These are phyloP conservation scores for Cladobotryum protrusum DNA, from an alignment of 2,329 filamentous ascomycete genomes.

Conservation along the genomic window DNA sequence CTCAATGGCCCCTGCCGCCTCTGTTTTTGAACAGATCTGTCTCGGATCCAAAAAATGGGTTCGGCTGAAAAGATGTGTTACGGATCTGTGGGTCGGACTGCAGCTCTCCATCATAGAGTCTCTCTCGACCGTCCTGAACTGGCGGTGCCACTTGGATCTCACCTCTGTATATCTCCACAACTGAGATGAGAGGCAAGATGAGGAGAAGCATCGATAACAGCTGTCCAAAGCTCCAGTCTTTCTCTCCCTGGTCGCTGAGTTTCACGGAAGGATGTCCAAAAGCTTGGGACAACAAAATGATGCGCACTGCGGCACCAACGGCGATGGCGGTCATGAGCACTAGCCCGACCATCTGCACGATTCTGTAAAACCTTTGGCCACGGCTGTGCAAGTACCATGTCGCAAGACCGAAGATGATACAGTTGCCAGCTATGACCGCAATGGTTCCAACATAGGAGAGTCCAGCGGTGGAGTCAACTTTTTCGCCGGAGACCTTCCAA, in stretches of 20 bases:
- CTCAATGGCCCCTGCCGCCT: constrained; percentile 1
- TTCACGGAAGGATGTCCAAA: constrained; percentile 48
- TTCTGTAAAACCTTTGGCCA: constrained; percentile 47
- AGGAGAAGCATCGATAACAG: constrained; percentile 54
- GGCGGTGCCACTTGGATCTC: constrained; percentile 38
- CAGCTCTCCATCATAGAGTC: constrained; percentile 36
- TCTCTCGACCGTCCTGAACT: constrained; percentile 33
- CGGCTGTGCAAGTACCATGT: constrained; percentile 60
- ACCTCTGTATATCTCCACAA: constrained; percentile 53
- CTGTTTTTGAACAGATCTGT: constrained; percentile 31
- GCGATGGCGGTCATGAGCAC: constrained; percentile 52
- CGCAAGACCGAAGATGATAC: constrained; percentile 50
- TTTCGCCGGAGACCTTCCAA: constrained; percentile 40
- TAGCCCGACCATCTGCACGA: constrained; percentile 47
- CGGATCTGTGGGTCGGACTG: constrained; percentile 22
- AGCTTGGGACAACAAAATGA: constrained; percentile 53
- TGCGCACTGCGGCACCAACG: constrained; percentile 51
- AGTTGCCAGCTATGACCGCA: constrained; percentile 53
- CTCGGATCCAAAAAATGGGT: constrained; percentile 37
- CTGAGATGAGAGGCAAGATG: constrained; percentile 52
- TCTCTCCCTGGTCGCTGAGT: constrained; percentile 48
- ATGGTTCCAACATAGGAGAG: constrained; percentile 54
- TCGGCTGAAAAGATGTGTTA: constrained; percentile 35
- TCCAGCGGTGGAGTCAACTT: constrained; percentile 29
- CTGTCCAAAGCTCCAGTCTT: constrained; percentile 57